phyloP scores from a whole-genome alignment of 2,329 filamentous ascomycete species.

The Alternaria brassicae region DNA sequence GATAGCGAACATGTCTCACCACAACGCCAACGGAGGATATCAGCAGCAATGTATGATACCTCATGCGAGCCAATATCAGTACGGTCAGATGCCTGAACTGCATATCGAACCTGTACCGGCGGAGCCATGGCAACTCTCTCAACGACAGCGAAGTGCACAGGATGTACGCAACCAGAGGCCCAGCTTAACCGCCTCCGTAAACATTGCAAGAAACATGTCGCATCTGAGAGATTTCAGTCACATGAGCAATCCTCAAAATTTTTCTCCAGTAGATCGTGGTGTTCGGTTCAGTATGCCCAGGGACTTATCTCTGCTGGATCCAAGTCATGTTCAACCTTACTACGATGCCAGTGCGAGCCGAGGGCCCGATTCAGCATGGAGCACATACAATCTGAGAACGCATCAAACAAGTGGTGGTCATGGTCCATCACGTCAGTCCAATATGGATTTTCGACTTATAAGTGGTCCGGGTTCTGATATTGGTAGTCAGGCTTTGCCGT shows the following conservation, averaged over 20 bases:
- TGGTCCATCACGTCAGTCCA: conserved; percentile 13
- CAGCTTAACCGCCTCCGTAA: conserved; percentile 28
- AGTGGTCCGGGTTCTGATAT: conserved; percentile 33
- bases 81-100: conserved; percentile 17
- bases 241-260: conserved; percentile 14
- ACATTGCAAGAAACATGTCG: conserved; percentile 19
- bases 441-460: conserved; percentile 25
- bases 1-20: conserved; percentile 39
- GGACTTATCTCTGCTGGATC: conserved; percentile 22
- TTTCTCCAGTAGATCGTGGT: conserved; percentile 6
- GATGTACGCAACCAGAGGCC: conserved; percentile 13
- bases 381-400: conserved; percentile 26
- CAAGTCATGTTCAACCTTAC: conserved; percentile 7
- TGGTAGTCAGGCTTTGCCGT: conserved; percentile 23
- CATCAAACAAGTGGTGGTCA: conserved; percentile 6
- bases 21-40: conserved; percentile 25
- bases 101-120: conserved; percentile 11
- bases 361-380: conserved; percentile 41
- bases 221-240: conserved; percentile 8
- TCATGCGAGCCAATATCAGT: conserved; percentile 22
- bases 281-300: conserved; percentile 18
- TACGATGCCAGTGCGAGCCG: conserved; percentile 22
- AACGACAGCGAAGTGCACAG: conserved; percentile 21
- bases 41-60: conserved; percentile 19
- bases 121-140: conserved; percentile 29